phyloP scores from a whole-genome alignment of 2,329 filamentous ascomycete species.

The Chalaropsis thielavioides region DNA sequence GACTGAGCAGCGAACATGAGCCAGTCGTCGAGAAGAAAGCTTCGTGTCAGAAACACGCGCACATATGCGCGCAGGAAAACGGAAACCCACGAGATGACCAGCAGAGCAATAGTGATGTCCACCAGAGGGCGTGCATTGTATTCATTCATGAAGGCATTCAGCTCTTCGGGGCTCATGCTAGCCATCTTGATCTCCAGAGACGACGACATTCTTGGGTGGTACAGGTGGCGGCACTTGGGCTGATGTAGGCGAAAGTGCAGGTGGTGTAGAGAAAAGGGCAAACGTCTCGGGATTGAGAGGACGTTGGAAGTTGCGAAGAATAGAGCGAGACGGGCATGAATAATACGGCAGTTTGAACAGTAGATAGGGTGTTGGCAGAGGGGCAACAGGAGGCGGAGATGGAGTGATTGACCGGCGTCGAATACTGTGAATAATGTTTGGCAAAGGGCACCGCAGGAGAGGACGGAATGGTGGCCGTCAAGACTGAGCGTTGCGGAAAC shows the following conservation, averaged over 20 bases:
- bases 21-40: conserved; percentile 39
- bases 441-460: not conserved
- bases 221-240: not conserved
- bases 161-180: not conserved
- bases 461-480: not conserved
- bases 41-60: conserved; percentile 30
- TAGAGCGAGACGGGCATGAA: not conserved
- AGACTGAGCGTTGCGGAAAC: not conserved
- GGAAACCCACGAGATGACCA: conserved; percentile 30
- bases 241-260: not conserved
- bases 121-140: conserved; percentile 29
- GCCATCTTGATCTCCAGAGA: not conserved
- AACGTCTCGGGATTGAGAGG: not conserved
- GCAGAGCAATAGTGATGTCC: conserved; percentile 26
- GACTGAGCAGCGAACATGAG: conserved; percentile 34
- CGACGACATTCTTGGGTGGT: not conserved
- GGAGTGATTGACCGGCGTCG: not conserved
- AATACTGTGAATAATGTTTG: not conserved
- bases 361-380: not conserved
- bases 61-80: conserved; percentile 33
- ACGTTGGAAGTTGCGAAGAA: not conserved
- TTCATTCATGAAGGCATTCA: conserved; percentile 24
- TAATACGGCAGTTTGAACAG: not conserved
- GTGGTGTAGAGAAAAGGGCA: not conserved
- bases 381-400: not conserved